Base-by-base conservation (phyloP, 2,329 filamentous ascomycete species). In the Penicillium nordicum region DNA sequence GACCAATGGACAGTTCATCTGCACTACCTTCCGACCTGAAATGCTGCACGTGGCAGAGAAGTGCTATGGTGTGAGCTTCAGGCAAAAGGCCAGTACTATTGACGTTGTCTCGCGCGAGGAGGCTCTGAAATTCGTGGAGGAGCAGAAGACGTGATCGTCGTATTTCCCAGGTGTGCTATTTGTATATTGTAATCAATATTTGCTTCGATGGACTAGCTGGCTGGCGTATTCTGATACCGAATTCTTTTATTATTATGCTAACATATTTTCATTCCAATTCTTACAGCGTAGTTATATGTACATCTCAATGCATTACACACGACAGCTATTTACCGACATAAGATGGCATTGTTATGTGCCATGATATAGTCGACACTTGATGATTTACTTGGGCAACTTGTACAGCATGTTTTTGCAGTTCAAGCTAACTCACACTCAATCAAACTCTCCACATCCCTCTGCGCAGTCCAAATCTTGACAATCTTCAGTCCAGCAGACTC, bases 21-120 rank as follows among this genome's bases (percentile, higher is more conserved):
- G 94, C 82, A 99, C 94, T 4, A 99, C 94, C 2, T 99, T 99
- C 84, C 83, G 94, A 56, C 94, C 94, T 1, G 94, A 99, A 77
- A 97, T 99, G 82, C 84, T 99, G 61, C 85, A 89, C 59, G 91
- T 97, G 21, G 94, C 94, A 3, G 92, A 97, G 79, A 96, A 96
- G 79, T 97, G 93, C 76, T 99, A 99, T 74, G 94, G 94, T 59
- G 94, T 99, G 50, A 91, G 90, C 50, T 97, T 81, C 69, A 84
- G 86, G 63, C 93, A 92, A 75, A 97, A 97, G 82, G 95, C 92
- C 63, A 96, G 90, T 78, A 90, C 86, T 38, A 96, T 99, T 68
- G 90, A 94, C 76, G 93, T 93, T 50, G 92, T 97, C 48, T 87
- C 85, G 60, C 85, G 87, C 53, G 90, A 96, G 62, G 90, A 94